Base-by-base conservation (phyloP, 2,329 filamentous ascomycete species). In the Seiridium unicorne region DNA sequence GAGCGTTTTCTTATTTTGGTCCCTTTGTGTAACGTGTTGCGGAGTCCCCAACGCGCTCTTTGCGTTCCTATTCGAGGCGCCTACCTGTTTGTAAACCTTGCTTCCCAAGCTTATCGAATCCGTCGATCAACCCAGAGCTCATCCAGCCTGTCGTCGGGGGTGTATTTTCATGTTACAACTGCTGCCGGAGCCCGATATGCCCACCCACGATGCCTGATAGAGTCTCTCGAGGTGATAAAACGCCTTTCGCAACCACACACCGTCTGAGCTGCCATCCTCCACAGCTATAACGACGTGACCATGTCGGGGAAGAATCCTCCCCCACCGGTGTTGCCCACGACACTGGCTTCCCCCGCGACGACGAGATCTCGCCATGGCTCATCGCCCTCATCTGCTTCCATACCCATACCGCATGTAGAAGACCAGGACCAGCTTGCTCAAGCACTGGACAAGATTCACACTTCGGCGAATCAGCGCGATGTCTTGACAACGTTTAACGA, bases 401-500 rank as follows among this genome's bases (percentile, higher is more conserved):
- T 78, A 5, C 73, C 78, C 3, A 76, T 78, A 5, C 72, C 77
- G 2, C 75, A 81, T 2, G 81, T 84, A 54, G 76, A 86, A 46
- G 90, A 93, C 72, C 90, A 86, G 70, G 90, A 92, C 63, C 88
- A 91, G 60, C 81, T 94, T 44, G 87, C 90, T 40, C 86, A 92
- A 63, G 85, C 89, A 18, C 86, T 97, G 62, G 90, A 96, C 75
- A 89, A 91, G 68, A 97, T 97, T 66, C 94, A 97, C 74, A 92
- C 82, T 55, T 88, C 91, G 5, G 93, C 93, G n/a, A 96, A 91
- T 70, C 90, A 91, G 72, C 91, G 91, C 40, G 90, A 90, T 63
- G 86, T 88, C 40, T 81, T 98, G 53, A 98, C 94, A 2, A 96
- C 93, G 7, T 98, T 98, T 76, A 96, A 96, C 76, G 93, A 97